Base-by-base conservation (phyloP, 495 filamentous ascomycete species). In the Talaromyces adpressus region DNA sequence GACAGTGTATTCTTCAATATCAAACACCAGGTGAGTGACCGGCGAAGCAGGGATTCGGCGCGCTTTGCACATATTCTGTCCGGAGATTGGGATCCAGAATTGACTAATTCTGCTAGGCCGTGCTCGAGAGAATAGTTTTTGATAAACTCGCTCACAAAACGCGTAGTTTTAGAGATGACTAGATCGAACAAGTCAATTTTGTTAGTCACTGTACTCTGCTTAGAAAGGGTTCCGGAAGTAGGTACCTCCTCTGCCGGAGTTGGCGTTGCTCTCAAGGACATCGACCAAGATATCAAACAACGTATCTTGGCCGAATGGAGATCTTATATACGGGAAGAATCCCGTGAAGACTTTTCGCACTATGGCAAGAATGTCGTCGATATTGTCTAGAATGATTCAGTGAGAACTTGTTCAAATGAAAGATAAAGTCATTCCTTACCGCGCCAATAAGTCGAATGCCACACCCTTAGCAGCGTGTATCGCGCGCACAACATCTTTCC, bases 401-500 rank as follows among this genome's bases (percentile, higher is more conserved):
- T 18, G 39, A 12, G 20, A 32, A n/a, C 30, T 57, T 47, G 20
- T 1, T 49, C 36, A 12, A 27, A 16, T 64, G 0, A n/a, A 49
- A 56, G n/a, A 47, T 3, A 5, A 30, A 9, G 14, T 6, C 9
- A 36, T 30, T 47, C 65, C 74, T 64, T 69, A 78, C 76, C 67
- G 14, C 68, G 72, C 74, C 76, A 79, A 27, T 76, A 68, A 11
- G 66, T 67, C 54, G 70, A 71, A 11, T 68, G 66, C n/a, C 71
- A 71, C 59, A 75, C 72, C 29, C 77, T 70, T 23, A 74, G 71
- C 47, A 84, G 65, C 12, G 84, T 66, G 63, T 83, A 83, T 57
- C 78, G 81, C 7, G 81, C 68, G 65, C 77, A 81, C 12, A 88
- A 68, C 11, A 83, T 68, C 45, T 74, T 72, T n/a, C 85, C 86